These are phyloP conservation scores for Phytophthora sojae DNA, from an alignment of 352 stramenopile species.

Conservation along the genomic window DNA sequence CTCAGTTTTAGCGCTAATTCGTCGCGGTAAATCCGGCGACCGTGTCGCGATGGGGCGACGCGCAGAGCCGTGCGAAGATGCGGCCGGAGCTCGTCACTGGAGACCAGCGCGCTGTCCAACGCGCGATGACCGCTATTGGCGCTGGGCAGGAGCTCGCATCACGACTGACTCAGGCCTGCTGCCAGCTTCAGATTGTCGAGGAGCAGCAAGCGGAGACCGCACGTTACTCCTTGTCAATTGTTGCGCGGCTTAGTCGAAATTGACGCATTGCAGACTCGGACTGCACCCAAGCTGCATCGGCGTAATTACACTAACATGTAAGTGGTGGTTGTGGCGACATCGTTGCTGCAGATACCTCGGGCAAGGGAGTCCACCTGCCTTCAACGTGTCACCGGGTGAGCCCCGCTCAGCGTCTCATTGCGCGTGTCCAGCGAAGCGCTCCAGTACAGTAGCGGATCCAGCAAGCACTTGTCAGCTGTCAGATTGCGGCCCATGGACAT, in stretches of 20 bases:
- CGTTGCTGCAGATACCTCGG: neutral
- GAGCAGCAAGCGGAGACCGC: neutral
- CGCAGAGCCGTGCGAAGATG: conserved; percentile 18
- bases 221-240: no score
- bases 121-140: neutral
- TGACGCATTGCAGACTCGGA: no score
- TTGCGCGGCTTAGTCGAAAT: neutral
- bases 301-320: no score
- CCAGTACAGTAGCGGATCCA: no score
- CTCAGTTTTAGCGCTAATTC: conserved; percentile 30
- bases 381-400: conserved; percentile 4
- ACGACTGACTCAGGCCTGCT: neutral
- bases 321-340: no score
- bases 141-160: neutral
- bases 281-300: no score
- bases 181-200: neutral
- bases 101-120: conserved; percentile 11
- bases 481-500: no score
- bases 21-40: conserved; percentile 11
- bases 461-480: no score
- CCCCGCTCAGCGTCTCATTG: neutral
- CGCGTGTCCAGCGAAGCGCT: no score
- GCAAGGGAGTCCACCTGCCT: neutral
- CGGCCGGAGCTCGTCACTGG: conserved; percentile 24
- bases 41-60: conserved; percentile 15